Conservation (phyloP, 2,329 filamentous ascomycete genomes). For the Pyrenochaeta sp. region DNA sequence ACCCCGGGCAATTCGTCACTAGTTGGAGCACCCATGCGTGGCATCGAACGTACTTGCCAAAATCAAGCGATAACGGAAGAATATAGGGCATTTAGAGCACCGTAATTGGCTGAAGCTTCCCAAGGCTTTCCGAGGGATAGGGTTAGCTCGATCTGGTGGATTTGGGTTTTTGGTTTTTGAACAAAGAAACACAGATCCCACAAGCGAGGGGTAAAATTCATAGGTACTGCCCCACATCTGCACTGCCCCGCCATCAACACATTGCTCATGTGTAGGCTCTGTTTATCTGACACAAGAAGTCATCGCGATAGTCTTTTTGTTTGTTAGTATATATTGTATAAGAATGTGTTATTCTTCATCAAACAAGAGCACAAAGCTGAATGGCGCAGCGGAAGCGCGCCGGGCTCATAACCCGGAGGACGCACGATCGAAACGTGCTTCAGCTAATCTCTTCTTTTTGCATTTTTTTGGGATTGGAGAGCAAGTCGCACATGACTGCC, state of each 20-base stretch:
- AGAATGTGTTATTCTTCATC: neutral
- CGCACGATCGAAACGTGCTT: slow-evolving; percentile 39
- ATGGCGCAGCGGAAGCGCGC: slow-evolving; percentile 50
- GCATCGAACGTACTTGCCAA: no score
- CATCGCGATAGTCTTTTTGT: no score
- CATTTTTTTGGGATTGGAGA: neutral
- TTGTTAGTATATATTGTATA: neutral
- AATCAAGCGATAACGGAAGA: no score
- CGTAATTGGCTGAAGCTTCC: no score
- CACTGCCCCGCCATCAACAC: neutral
- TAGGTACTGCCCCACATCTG: neutral
- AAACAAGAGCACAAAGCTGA: slow-evolving; percentile 32
- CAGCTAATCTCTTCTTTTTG: slow-evolving; percentile 19
- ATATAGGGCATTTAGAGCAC: no score
- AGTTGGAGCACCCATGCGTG: no score
- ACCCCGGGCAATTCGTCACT: no score
- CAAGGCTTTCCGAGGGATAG: no score
- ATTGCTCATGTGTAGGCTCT: neutral
- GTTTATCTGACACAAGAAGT: no score
- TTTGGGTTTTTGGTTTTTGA: no score
- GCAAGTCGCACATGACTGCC: neutral
- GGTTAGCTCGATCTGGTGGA: no score
- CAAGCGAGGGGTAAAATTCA: slow-evolving; percentile 10
- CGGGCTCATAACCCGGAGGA: slow-evolving; percentile 51
- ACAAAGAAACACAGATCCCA: neutral